A percentile compares a stretch with the other conserved stretches of the same genome.
Evolutionary conservation across 1,284 basidiomycete species (phyloP).

Genomic region (Sanguinoderma infundibulare): DNA sequence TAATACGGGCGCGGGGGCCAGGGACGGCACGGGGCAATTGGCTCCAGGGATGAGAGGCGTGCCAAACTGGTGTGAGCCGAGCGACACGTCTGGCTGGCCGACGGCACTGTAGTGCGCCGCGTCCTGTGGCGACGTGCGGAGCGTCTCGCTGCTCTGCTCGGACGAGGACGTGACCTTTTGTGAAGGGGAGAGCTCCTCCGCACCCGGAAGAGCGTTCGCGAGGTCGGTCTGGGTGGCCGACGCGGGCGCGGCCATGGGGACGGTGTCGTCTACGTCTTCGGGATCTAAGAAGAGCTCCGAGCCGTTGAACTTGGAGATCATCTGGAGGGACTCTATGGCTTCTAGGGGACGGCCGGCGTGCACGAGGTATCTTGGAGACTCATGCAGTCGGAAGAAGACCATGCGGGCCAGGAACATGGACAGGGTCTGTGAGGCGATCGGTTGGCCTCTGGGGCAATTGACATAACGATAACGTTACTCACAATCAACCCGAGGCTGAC

Average conservation of each 20-base stretch:
- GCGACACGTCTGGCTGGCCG: slow-evolving; percentile 41
- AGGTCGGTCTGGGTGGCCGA: not conserved
- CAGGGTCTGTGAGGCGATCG: slow-evolving; percentile 62
- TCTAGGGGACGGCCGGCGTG: slow-evolving; percentile 83
- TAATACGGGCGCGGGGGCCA: not conserved
- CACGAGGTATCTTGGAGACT: slow-evolving; percentile 92
- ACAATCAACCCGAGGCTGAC: slow-evolving; percentile 74
- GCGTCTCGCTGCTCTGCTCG: slow-evolving; percentile 23
- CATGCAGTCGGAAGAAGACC: slow-evolving; percentile 88
- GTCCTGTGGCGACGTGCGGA: slow-evolving; percentile 24
- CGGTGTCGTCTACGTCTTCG: slow-evolving; percentile 71
- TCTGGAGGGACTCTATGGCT: slow-evolving; percentile 79
- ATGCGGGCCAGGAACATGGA: slow-evolving; percentile 88
- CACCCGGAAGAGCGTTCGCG: not conserved
- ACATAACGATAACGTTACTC: slow-evolving; percentile 34
- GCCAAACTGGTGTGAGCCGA: slow-evolving; percentile 41
- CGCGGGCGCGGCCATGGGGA: not conserved
- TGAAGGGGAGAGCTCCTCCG: too few relatives aligned
- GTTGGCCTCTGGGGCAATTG: not conserved
- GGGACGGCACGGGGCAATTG: too few relatives aligned
- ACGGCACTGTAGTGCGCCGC: slow-evolving; percentile 44
- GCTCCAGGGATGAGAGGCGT: slow-evolving; percentile 32
- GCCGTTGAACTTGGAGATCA: slow-evolving; percentile 88
- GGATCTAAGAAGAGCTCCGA: slow-evolving; percentile 66
- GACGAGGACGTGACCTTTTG: not conserved